Percentiles rank a stretch among this genome's conserved stretches.
These are phyloP conservation scores for Leptomonas seymouri DNA, from an alignment of 208 protist species.

Conservation along the genomic window DNA sequence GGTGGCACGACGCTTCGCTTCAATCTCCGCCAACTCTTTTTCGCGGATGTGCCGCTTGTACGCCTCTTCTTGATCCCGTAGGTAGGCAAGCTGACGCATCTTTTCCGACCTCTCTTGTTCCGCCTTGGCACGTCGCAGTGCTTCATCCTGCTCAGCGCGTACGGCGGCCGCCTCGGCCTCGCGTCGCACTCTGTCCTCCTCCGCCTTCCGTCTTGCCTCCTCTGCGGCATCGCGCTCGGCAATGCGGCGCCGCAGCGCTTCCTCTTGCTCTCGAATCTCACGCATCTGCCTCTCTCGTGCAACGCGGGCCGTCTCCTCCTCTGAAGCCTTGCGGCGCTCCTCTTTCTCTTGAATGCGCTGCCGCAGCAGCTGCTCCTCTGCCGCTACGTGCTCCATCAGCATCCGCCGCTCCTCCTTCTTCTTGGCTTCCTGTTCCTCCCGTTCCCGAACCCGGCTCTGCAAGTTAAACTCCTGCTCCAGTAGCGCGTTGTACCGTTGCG, in stretches of 20 bases:
- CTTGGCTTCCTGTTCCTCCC: constrained; percentile 28
- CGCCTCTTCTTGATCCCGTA: constrained; percentile 61
- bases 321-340: constrained; percentile 40
- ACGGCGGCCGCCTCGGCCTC: constrained; percentile 35
- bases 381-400: constrained; percentile 52
- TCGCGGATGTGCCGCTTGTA: constrained; percentile 52
- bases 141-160: constrained; percentile 39
- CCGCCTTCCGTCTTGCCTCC: constrained; percentile 17
- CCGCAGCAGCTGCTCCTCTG: constrained; percentile 71
- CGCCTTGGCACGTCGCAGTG: constrained; percentile 38
- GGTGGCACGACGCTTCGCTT: constrained; percentile 22
- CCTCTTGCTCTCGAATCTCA: constrained; percentile 75
- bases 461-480: constrained; percentile 46
- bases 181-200: constrained; percentile 29
- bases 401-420: constrained; percentile 42
- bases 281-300: constrained; percentile 42
- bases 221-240: constrained; percentile 37
- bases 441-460: constrained; percentile 37
- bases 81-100: constrained; percentile 41
- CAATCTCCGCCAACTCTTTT: constrained; percentile 57
- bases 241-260: constrained; percentile 56
- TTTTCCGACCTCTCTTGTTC: constrained; percentile 32
- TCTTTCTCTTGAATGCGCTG: constrained; percentile 55
- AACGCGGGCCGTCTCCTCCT: constrained; percentile 35
- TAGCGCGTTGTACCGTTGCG: constrained; percentile 40